Percentiles rank a stretch among this genome's conserved stretches.
phyloP scores from a whole-genome alignment of 352 stramenopile species.

The Phytophthora pisi region DNA sequence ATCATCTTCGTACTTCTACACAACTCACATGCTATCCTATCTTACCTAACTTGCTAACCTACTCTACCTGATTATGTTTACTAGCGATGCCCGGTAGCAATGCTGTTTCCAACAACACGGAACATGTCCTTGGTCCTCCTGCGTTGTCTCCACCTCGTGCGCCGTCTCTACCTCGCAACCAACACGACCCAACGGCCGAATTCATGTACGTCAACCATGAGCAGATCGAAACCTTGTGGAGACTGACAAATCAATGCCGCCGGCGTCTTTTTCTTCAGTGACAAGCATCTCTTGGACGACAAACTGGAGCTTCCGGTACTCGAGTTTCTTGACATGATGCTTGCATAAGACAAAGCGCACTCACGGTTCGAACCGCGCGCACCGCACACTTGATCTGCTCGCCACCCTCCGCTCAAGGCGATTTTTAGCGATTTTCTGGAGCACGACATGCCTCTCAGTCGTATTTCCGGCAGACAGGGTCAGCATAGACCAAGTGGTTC shows the following conservation, averaged over 20 bases:
- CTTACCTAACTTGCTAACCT: constrained; percentile 31
- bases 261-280: constrained; percentile 26
- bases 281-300: constrained; percentile 54
- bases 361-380: neutral
- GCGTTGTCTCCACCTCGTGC: constrained; percentile 3
- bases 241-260: neutral
- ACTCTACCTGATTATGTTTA: constrained; percentile 47
- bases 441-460: constrained; percentile 39
- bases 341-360: constrained; percentile 30
- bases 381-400: neutral
- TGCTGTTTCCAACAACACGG: constrained; percentile 2
- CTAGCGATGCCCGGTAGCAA: constrained; percentile 16
- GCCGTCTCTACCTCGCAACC: constrained; percentile 1
- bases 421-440: neutral
- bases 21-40: constrained; percentile 41
- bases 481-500: constrained; percentile 79
- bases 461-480: constrained; percentile 89
- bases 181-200: constrained; percentile 19
- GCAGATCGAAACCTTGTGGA: neutral
- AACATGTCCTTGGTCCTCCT: constrained; percentile 1
- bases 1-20: constrained; percentile 36
- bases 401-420: neutral
- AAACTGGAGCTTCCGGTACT: constrained; percentile 55
- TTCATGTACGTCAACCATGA: constrained; percentile 36
- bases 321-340: constrained; percentile 72